These are phyloP conservation scores for Leishmania gerbilli DNA, from an alignment of 208 protist genomes.

Conservation along the genomic window DNA sequence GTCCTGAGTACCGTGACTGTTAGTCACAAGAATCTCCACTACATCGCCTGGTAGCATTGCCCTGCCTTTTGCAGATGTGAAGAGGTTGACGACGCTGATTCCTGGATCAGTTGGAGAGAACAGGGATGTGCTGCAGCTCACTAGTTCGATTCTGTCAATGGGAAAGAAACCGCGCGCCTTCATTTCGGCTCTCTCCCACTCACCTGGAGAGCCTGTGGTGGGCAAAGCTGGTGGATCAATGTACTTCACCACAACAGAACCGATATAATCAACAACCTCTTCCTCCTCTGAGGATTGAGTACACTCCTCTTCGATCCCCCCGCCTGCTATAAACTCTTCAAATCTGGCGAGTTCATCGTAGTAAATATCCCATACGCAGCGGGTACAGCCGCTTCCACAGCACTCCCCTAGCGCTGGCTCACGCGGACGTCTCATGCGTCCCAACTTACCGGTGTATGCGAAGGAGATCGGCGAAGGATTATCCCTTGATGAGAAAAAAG, in stretches of 20 bases:
- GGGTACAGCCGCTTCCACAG: slow-evolving; percentile 84
- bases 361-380: slow-evolving; percentile 91
- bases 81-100: slow-evolving; percentile 33
- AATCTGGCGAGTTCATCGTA: slow-evolving; percentile 81
- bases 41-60: slow-evolving; percentile 60
- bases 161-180: slow-evolving; percentile 13
- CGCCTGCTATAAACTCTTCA: slow-evolving; percentile 30
- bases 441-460: not conserved
- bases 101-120: slow-evolving; percentile 17
- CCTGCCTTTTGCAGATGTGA: slow-evolving; percentile 8
- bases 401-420: slow-evolving; percentile 79
- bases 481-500: slow-evolving; percentile 2
- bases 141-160: slow-evolving; percentile 17
- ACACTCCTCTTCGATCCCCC: slow-evolving; percentile 21
- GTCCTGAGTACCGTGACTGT: slow-evolving; percentile 23
- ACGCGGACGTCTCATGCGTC: slow-evolving; percentile 45
- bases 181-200: slow-evolving; percentile 23
- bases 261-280: slow-evolving; percentile 52
- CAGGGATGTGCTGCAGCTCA: slow-evolving; percentile 12
- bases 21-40: slow-evolving; percentile 79
- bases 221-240: not conserved
- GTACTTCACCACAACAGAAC: slow-evolving; percentile 78
- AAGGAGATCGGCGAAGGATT: not conserved
- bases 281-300: slow-evolving; percentile 28
- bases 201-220: not conserved